Evolutionary conservation across 371 early-diverging fungal genomes (phyloP).

Genomic region (Rhizopus delemar): DNA sequence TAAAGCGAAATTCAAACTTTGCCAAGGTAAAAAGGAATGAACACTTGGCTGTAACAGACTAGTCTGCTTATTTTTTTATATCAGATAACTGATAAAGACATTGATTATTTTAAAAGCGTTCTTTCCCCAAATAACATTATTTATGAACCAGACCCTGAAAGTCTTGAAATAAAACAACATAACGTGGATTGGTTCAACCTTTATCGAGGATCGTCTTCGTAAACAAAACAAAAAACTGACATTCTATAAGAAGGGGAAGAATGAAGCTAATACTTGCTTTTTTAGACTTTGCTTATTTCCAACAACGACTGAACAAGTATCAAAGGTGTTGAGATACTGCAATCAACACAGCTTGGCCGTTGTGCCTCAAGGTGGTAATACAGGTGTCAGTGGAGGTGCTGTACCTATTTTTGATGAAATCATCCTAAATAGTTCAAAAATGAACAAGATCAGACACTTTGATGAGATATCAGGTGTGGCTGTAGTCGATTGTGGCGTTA

Average conservation of each 20-base stretch:
- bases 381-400: slow-evolving; percentile 69
- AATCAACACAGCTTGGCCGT: slow-evolving; percentile 79
- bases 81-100: slow-evolving; percentile 55
- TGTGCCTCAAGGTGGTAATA: slow-evolving; percentile 96
- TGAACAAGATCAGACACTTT: slow-evolving; percentile 78
- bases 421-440: slow-evolving; percentile 70
- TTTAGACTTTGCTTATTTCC: slow-evolving; percentile 67
- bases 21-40: slow-evolving; percentile 41
- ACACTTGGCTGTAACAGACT: background rate
- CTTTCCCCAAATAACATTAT: slow-evolving; percentile 35
- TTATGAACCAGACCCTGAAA: slow-evolving; percentile 47
- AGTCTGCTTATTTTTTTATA: background rate
- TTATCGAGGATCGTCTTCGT: slow-evolving; percentile 73
- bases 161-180: slow-evolving; percentile 4
- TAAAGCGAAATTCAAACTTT: slow-evolving; percentile 50
- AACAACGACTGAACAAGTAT: slow-evolving; percentile 78
- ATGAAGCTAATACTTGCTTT: background rate
- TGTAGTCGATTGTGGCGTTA: slow-evolving; percentile 86
- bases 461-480: slow-evolving; percentile 82
- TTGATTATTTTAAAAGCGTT: slow-evolving; percentile 54
- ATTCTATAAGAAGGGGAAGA: background rate
- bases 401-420: slow-evolving; percentile 92
- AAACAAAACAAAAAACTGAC: slow-evolving; percentile 3
- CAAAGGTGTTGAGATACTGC: slow-evolving; percentile 83
- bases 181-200: slow-evolving; percentile 85